These are phyloP conservation scores for Tricholoma matsutake DNA, from an alignment of 768 basidiomycete genomes.

Conservation along the genomic window DNA sequence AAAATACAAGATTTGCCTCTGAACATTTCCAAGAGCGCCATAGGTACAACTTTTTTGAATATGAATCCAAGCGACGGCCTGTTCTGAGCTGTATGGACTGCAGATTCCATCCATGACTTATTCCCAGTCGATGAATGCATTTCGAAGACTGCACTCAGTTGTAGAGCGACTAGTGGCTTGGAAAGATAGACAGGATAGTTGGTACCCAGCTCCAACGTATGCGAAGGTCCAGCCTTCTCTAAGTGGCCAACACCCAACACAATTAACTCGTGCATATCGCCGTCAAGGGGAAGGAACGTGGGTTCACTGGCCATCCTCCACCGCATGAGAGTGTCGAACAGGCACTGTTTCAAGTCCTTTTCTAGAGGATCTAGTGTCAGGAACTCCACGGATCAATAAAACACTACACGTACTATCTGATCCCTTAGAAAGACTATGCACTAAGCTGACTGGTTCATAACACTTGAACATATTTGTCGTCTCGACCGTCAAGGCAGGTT, in stretches of 20 bases:
- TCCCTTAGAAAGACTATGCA: not conserved
- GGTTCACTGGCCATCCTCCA: conserved; percentile 16
- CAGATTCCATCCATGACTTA: conserved; percentile 5
- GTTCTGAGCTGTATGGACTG: not conserved
- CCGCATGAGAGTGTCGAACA: conserved; percentile 13
- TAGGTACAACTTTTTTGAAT: not conserved
- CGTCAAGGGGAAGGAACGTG: conserved; percentile 9
- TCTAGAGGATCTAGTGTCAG: not conserved
- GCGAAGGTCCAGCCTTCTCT: not conserved
- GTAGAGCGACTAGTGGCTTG: not conserved
- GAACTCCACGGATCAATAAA: not conserved
- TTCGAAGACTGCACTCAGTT: not conserved
- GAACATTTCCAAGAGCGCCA: conserved; percentile 4
- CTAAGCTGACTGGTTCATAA: not conserved
- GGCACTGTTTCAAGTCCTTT: conserved; percentile 5
- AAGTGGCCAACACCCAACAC: conserved; percentile 14
- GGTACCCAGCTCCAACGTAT: not conserved
- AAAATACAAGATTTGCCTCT: conserved; percentile 11
- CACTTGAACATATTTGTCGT: not conserved
- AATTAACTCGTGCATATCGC: conserved; percentile 12
- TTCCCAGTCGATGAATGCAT: not conserved
- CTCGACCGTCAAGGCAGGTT: conserved; percentile 5
- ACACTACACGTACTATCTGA: not conserved
- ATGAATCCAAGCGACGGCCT: not conserved
- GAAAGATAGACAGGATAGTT: conserved; percentile 12